A percentile compares a stretch with the other conserved stretches of the same genome.
These are phyloP conservation scores for Umbellularia californica DNA, from an alignment of 164 flowering plant species.

Conservation along the genomic window DNA sequence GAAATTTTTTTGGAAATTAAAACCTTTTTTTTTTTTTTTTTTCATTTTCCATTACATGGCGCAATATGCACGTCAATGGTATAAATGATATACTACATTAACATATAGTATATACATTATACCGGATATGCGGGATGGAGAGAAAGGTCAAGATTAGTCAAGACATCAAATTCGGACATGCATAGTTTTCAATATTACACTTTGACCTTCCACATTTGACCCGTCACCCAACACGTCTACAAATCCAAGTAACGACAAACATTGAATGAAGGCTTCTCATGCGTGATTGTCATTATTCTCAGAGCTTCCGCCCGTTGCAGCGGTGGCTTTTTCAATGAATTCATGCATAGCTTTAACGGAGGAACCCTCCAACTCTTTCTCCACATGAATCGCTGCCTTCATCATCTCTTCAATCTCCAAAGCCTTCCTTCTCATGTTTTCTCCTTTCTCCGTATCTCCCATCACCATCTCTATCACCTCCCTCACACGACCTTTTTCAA, in stretches of 20 bases:
- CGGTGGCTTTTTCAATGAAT: slow-evolving; percentile 1
- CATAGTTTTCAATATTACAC: no score
- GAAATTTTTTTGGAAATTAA: no score
- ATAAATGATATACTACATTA: no score
- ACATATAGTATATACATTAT: no score
- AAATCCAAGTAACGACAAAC: neutral
- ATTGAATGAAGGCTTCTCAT: neutral
- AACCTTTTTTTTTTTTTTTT: no score
- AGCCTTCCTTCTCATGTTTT: slow-evolving; percentile 9
- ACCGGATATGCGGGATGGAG: no score
- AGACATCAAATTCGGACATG: no score
- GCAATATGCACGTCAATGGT: no score
- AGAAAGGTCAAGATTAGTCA: no score
- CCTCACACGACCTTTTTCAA: neutral
- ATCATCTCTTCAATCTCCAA: slow-evolving; percentile 3
- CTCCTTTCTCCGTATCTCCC: slow-evolving; percentile 11
- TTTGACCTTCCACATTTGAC: no score
- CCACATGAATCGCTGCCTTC: slow-evolving; percentile 2
- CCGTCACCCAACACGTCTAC: no score
- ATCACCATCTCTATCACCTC: slow-evolving; percentile 11
- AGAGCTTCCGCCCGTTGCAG: neutral
- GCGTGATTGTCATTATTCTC: neutral
- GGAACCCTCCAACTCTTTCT: slow-evolving; percentile 5
- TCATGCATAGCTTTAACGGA: slow-evolving; percentile 12
- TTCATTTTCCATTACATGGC: no score